These are phyloP conservation scores for Chaetomium olivaceum DNA, from an alignment of 2,329 filamentous ascomycete species.

Conservation along the genomic window DNA sequence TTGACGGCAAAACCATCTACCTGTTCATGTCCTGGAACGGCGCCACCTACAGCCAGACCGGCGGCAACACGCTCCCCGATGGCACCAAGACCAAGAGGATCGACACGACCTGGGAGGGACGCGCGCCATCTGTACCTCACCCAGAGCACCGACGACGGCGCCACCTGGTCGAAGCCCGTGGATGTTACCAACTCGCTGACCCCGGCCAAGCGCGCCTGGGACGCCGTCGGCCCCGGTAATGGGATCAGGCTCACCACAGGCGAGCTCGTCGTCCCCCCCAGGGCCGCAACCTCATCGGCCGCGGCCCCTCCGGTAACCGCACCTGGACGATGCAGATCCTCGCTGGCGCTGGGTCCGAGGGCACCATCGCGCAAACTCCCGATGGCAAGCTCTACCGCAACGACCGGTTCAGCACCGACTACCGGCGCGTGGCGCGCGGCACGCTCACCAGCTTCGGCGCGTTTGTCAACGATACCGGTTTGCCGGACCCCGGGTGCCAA, in stretches of 20 bases:
- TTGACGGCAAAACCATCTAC: conserved; percentile 37
- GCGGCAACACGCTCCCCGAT: conserved; percentile 29
- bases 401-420: conserved; percentile 23
- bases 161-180: conserved; percentile 32
- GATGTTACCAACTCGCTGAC: conserved; percentile 32
- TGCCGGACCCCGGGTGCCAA: conserved; percentile 27
- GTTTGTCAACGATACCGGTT: conserved; percentile 24
- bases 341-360: conserved; percentile 26
- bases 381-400: conserved; percentile 30
- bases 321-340: conserved; percentile 28
- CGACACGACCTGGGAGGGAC: conserved; percentile 30
- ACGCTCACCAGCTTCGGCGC: conserved; percentile 19
- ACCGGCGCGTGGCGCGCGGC: conserved; percentile 27
- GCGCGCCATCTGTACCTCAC: conserved; percentile 34
- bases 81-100: conserved; percentile 30
- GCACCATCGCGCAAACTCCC: conserved; percentile 28
- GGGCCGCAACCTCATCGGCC: conserved; percentile 33
- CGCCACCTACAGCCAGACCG: conserved; percentile 34
- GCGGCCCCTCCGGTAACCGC: conserved; percentile 28
- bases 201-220: conserved; percentile 28
- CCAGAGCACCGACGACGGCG: conserved; percentile 33
- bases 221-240: conserved; percentile 32
- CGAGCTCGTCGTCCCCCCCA: conserved; percentile 32
- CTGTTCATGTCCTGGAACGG: conserved; percentile 37
- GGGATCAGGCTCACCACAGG: conserved; percentile 29